A percentile compares a stretch with the other conserved stretches of the same genome.
phyloP scores from a whole-genome alignment of 148 eudicot species.

The Polygonum aviculare region DNA sequence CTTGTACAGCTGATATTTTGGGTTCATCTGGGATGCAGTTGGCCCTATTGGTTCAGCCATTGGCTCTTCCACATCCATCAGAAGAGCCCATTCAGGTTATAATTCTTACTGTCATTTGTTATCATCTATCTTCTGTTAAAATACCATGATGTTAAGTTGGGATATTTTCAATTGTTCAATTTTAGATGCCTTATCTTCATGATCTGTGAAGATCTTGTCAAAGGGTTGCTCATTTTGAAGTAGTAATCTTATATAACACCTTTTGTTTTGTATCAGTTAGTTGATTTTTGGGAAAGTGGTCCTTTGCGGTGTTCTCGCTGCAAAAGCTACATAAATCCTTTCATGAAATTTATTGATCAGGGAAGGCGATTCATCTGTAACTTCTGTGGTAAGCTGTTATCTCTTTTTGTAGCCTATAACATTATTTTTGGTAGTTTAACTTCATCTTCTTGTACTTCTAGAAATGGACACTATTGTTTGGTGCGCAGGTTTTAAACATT shows the following conservation, averaged over 20 bases:
- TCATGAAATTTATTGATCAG: constrained; percentile 90
- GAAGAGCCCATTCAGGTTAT: constrained; percentile 66
- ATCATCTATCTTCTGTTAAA: background rate
- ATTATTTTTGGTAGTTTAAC: background rate
- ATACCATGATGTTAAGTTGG: background rate
- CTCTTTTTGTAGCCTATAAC: background rate
- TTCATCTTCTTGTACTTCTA: background rate
- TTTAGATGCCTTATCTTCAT: background rate
- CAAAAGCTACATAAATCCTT: constrained; percentile 95
- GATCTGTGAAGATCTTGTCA: background rate
- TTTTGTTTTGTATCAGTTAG: constrained; percentile 32
- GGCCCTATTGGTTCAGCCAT: constrained; percentile 87
- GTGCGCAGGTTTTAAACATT: too few species aligned
- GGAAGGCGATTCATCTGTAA: constrained; percentile 90
- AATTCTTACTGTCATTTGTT: background rate
- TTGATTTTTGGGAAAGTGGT: constrained; percentile 94
- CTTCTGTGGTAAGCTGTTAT: constrained; percentile 64
- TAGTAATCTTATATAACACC: background rate
- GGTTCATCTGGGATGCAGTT: constrained; percentile 90
- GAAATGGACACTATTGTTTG: background rate
- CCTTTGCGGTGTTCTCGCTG: constrained; percentile 98
- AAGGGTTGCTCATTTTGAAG: background rate
- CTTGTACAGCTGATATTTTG: constrained; percentile 75
- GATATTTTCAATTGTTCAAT: background rate
- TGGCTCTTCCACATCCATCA: constrained; percentile 89